Conservation (phyloP, 257 asterid species). For the Jacaranda copaia region DNA sequence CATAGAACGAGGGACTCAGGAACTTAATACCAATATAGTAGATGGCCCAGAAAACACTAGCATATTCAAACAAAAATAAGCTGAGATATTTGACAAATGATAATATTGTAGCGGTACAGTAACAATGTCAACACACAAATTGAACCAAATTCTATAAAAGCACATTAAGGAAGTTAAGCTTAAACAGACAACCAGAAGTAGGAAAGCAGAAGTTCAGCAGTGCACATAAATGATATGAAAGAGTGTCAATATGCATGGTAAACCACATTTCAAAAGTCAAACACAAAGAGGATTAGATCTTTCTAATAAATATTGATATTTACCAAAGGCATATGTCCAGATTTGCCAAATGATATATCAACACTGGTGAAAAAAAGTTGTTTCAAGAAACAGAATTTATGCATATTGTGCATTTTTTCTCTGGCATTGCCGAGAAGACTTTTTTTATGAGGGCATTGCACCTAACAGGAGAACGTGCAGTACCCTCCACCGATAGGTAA, state of each 20-base stretch:
- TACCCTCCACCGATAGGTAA: not conserved
- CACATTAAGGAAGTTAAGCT: not conserved
- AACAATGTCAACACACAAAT: not conserved
- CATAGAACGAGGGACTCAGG: constrained; percentile 14
- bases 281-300: too few relatives aligned
- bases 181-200: constrained; percentile 1
- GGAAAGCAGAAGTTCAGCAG: not conserved
- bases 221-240: not conserved
- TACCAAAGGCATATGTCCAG: not conserved
- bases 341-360: constrained; percentile 4
- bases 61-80: not conserved
- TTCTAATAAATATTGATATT: not conserved
- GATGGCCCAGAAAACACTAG: constrained; percentile 10
- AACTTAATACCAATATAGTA: constrained; percentile 8
- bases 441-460: not conserved
- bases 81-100: not conserved
- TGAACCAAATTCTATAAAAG: not conserved
- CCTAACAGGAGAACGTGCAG: not conserved
- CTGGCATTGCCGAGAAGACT: not conserved
- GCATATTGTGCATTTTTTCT: not conserved
- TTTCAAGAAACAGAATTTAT: not conserved
- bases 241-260: not conserved
- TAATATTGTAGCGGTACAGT: not conserved
- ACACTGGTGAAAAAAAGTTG: too few relatives aligned
- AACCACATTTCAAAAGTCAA: not conserved